Conservation (phyloP, 1,284 basidiomycete species). For the Austroboletus niveus region DNA sequence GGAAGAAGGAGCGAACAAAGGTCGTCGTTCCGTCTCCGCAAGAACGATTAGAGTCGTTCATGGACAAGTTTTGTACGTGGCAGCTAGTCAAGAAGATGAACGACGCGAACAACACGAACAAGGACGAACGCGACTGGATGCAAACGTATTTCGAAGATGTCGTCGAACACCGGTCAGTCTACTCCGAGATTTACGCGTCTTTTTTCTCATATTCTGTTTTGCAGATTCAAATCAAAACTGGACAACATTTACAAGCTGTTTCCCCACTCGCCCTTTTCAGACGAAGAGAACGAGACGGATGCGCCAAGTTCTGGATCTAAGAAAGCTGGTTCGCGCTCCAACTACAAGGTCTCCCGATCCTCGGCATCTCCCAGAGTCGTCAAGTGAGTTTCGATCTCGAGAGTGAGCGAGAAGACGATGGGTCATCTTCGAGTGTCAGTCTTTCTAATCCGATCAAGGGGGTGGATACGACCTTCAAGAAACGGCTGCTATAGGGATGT, state of each 20-base stretch:
- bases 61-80: constrained; percentile 50
- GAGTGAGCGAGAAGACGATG: constrained; percentile 5
- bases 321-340: constrained; percentile 5
- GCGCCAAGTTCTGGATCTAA: constrained; percentile 19
- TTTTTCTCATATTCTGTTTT: neutral
- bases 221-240: constrained; percentile 55
- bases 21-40: constrained; percentile 35
- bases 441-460: constrained; percentile 16
- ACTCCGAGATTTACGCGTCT: neutral
- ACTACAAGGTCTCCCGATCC: constrained; percentile 15
- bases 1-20: constrained; percentile 36
- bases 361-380: constrained; percentile 2
- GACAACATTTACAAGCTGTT: constrained; percentile 61
- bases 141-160: constrained; percentile 64
- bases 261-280: constrained; percentile 56
- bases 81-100: constrained; percentile 30
- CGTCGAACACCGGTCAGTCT: constrained; percentile 58
- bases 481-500: constrained; percentile 20
- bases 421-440: constrained; percentile 10
- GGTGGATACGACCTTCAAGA: constrained; percentile 24
- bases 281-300: constrained; percentile 34
- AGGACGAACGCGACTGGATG: constrained; percentile 64
- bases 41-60: constrained; percentile 63
- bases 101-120: constrained; percentile 6
- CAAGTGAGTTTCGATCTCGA: constrained; percentile 1